Percentiles rank a stretch among this genome's conserved stretches.
These are phyloP conservation scores for Ambrosiella cleistominuta DNA, from an alignment of 2,329 filamentous ascomycete species.

Conservation along the genomic window DNA sequence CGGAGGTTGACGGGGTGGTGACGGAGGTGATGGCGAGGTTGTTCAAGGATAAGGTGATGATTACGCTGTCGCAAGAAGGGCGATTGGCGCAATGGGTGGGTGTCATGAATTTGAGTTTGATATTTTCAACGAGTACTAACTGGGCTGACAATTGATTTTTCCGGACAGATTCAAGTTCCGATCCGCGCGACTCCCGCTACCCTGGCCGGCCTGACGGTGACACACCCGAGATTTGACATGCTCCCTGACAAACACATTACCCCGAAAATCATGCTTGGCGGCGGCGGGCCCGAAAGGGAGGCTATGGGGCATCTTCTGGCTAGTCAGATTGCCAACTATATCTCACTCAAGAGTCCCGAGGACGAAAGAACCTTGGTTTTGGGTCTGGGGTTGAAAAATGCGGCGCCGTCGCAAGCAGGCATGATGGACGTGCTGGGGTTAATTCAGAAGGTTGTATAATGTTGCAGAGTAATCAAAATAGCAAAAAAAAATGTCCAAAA, in stretches of 20 bases:
- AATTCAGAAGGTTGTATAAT: slow-evolving; percentile 36
- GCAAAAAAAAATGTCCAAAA: too few relatives aligned
- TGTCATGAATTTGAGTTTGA: slow-evolving; percentile 6
- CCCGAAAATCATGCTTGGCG: slow-evolving; percentile 72
- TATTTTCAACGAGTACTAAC: background rate
- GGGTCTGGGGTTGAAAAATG: slow-evolving; percentile 38
- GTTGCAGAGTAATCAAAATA: too few relatives aligned
- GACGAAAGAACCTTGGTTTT: slow-evolving; percentile 44
- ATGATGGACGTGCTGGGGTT: slow-evolving; percentile 51
- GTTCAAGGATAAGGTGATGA: slow-evolving; percentile 79
- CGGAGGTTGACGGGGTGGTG: slow-evolving; percentile 44
- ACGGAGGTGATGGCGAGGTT: slow-evolving; percentile 57
- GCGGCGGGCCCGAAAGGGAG: slow-evolving; percentile 61
- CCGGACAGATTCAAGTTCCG: slow-evolving; percentile 56
- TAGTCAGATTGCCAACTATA: slow-evolving; percentile 68
- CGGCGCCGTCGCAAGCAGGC: slow-evolving; percentile 33
- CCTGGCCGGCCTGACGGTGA: slow-evolving; percentile 8
- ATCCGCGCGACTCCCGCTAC: slow-evolving; percentile 42
- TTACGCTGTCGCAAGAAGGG: slow-evolving; percentile 77
- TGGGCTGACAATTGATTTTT: background rate
- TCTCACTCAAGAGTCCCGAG: slow-evolving; percentile 52
- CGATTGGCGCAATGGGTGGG: slow-evolving; percentile 80
- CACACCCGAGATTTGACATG: slow-evolving; percentile 17
- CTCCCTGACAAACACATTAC: slow-evolving; percentile 71
- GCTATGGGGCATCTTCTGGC: slow-evolving; percentile 76